phyloP scores from a whole-genome alignment of 2,329 filamentous ascomycete species.

The Neurospora crassa region DNA sequence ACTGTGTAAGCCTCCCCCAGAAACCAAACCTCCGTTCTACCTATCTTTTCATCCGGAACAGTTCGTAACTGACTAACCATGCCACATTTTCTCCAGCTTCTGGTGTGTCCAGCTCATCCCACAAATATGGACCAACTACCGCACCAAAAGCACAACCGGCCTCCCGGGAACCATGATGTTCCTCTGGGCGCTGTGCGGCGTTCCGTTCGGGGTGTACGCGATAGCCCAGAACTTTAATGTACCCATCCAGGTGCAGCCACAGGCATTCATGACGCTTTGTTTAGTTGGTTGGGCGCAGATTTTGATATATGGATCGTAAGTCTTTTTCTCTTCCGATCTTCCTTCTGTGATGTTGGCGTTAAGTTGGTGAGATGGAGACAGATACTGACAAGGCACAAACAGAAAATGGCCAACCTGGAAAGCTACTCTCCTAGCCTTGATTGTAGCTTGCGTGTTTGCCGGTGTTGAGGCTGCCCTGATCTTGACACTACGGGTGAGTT shows the following conservation, averaged over 20 bases:
- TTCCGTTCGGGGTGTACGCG: conserved; percentile 31
- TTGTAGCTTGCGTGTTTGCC: conserved; percentile 34
- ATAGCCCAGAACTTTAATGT: conserved; percentile 33
- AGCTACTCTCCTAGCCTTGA: conserved; percentile 30
- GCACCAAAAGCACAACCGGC: conserved; percentile 50
- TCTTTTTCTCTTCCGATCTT: neutral
- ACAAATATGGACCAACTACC: conserved; percentile 53
- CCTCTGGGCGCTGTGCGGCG: conserved; percentile 47
- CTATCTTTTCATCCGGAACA: neutral
- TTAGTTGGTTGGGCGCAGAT: conserved; percentile 30
- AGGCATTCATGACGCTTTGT: conserved; percentile 30
- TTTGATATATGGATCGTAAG: conserved; percentile 25
- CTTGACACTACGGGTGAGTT: conserved; percentile 41
- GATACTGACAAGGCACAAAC: neutral
- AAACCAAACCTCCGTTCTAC: neutral
- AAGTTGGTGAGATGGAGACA: neutral
- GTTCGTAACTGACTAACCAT: neutral
- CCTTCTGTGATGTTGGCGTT: neutral
- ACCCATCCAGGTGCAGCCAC: conserved; percentile 33
- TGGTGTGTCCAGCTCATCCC: conserved; percentile 19
- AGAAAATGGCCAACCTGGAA: conserved; percentile 39
- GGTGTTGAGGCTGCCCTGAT: conserved; percentile 47
- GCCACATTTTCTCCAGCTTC: neutral
- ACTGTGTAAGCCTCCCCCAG: conserved; percentile 5
- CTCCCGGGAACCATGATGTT: conserved; percentile 52